phyloP scores from a whole-genome alignment of 495 filamentous ascomycete genomes.

The Tuber magnatum region DNA sequence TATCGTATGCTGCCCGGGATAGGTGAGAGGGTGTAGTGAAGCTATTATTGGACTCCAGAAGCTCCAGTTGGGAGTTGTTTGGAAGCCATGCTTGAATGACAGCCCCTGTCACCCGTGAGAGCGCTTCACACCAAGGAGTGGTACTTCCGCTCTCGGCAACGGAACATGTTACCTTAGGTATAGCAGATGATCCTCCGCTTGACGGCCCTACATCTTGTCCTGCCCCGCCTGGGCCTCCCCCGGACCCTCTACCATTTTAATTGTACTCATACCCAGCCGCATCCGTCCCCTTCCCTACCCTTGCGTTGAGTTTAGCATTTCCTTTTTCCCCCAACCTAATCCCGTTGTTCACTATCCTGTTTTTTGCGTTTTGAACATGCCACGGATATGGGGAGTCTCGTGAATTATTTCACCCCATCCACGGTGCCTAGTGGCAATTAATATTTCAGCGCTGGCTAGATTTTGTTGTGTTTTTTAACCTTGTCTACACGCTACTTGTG shows the following conservation, averaged over 20 bases:
- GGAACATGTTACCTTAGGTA: neutral
- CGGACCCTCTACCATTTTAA: neutral
- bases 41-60: neutral
- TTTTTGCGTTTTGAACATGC: too few relatives aligned
- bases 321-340: neutral
- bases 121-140: too few relatives aligned
- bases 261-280: neutral
- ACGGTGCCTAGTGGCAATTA: too few relatives aligned
- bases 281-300: neutral
- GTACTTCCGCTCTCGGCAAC: neutral
- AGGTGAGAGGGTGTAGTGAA: neutral
- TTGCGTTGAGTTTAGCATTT: neutral
- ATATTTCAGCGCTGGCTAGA: too few relatives aligned
- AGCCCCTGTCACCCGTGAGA: neutral
- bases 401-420: too few relatives aligned
- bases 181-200: neutral
- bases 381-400: too few relatives aligned
- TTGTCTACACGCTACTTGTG: too few relatives aligned
- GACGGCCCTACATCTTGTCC: neutral
- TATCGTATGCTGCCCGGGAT: accelerated
- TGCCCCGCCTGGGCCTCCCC: neutral
- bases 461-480: neutral
- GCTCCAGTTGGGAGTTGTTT: neutral
- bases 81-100: too few relatives aligned
- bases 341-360: too few relatives aligned